phyloP scores from a whole-genome alignment of 306 rosid genomes.

The Morella rubra region DNA sequence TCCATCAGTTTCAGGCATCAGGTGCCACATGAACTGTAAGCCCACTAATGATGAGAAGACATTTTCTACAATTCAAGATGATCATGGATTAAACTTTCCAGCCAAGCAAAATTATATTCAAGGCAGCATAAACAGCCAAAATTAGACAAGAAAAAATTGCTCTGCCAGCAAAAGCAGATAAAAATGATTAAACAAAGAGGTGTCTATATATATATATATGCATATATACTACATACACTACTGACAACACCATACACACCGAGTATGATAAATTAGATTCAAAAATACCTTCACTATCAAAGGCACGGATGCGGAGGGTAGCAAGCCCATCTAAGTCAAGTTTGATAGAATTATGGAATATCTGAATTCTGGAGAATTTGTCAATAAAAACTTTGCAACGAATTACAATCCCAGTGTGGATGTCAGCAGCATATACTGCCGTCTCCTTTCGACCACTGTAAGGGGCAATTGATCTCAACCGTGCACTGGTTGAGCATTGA shows the following conservation, averaged over 20 bases:
- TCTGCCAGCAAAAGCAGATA: neutral
- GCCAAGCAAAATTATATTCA: slow-evolving; percentile 11
- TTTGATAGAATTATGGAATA: slow-evolving; percentile 82
- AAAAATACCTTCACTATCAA: slow-evolving; percentile 72
- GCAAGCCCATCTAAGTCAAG: slow-evolving; percentile 98
- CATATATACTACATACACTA: too few relatives aligned
- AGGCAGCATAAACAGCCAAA: slow-evolving; percentile 4
- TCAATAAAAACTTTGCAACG: slow-evolving; percentile 96
- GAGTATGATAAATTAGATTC: neutral
- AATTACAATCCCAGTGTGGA: slow-evolving; percentile 62
- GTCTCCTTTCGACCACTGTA: slow-evolving; percentile 93
- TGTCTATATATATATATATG: neutral
- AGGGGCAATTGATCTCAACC: slow-evolving; percentile 72
- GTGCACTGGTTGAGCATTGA: slow-evolving; percentile 89
- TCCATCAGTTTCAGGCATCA: slow-evolving; percentile 53
- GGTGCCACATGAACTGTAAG: slow-evolving; percentile 82
- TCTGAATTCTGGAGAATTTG: slow-evolving; percentile 76
- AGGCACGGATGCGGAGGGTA: slow-evolving; percentile 82
- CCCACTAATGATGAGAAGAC: slow-evolving; percentile 95
- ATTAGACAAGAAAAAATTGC: neutral
- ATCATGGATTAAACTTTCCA: slow-evolving; percentile 23
- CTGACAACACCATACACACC: neutral
- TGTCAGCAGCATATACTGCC: slow-evolving; percentile 86
- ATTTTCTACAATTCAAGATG: slow-evolving; percentile 65
- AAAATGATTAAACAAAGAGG: neutral